Conservation (phyloP, 2,329 filamentous ascomycete genomes). For the Botrytis paeoniae region DNA sequence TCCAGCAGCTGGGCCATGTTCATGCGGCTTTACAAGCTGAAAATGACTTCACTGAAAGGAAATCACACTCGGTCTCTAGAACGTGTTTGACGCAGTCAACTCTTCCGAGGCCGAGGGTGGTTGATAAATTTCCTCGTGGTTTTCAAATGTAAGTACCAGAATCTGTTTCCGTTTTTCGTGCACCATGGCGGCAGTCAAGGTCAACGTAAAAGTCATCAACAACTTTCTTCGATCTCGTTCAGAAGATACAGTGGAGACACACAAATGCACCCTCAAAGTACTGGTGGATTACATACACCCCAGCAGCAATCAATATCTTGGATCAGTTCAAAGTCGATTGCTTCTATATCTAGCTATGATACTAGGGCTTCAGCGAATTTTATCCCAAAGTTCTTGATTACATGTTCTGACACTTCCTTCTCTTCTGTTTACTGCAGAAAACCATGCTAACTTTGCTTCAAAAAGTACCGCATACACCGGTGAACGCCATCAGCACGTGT, state of each 20-base stretch:
- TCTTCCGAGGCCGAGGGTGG: not conserved
- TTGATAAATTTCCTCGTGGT: not conserved
- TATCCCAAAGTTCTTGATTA: not conserved
- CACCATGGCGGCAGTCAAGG: not conserved
- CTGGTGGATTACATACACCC: not conserved
- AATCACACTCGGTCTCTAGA: not conserved
- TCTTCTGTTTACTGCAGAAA: not conserved
- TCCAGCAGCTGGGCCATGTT: not conserved
- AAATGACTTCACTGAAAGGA: not conserved
- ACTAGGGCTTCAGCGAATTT: not conserved
- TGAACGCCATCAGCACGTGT: not conserved
- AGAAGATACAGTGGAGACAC: not conserved
- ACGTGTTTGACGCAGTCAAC: not conserved
- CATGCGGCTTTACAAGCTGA: not conserved
- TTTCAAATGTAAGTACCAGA: not conserved
- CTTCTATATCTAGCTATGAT: not conserved
- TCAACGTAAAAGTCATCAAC: not conserved
- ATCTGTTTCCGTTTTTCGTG: not conserved
- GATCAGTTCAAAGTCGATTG: not conserved
- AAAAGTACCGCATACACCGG: not conserved
- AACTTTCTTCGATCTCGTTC: not conserved
- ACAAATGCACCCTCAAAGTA: not conserved
- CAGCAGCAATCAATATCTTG: not conserved
- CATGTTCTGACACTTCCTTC: not conserved
- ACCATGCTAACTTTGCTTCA: not conserved